phyloP scores from a whole-genome alignment of 805 yeast species.

The Candida xiaguanensis region DNA sequence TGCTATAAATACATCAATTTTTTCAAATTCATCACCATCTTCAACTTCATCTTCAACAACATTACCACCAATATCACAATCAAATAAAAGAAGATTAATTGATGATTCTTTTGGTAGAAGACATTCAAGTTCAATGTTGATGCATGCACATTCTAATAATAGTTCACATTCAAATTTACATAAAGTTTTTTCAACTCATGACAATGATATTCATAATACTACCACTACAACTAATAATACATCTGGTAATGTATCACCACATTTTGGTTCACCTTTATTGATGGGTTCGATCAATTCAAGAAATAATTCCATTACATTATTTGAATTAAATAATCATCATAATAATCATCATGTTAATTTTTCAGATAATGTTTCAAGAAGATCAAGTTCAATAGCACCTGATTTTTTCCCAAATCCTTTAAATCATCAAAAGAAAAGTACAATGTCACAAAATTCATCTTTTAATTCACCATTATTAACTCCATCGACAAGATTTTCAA shows the following conservation, averaged over 20 bases:
- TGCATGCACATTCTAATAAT: constrained; percentile 8
- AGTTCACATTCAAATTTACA: constrained; percentile 20
- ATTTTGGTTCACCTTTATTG: constrained; percentile 28
- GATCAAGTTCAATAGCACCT: constrained; percentile 42
- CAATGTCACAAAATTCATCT: constrained; percentile 24
- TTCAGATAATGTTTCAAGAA: constrained; percentile 22
- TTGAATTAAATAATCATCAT: constrained; percentile 16
- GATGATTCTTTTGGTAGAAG: constrained; percentile 23
- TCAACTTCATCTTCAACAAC: constrained; percentile 9
- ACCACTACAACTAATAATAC: constrained; percentile 6
- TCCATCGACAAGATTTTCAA: constrained; percentile 21
- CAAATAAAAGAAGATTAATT: constrained; percentile 23
- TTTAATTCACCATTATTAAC: constrained; percentile 26
- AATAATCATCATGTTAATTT: constrained; percentile 15
- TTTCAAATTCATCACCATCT: constrained; percentile 3
- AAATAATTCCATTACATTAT: constrained; percentile 38
- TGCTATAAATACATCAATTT: constrained; percentile 4
- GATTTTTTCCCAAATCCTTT: constrained; percentile 42
- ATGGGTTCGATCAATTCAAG: constrained; percentile 29
- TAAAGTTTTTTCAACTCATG: constrained; percentile 1
- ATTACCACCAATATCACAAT: constrained; percentile 19
- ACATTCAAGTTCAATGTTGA: constrained; percentile 20
- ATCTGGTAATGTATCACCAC: constrained; percentile 20
- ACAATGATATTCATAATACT: not conserved
- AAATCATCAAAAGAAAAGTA: constrained; percentile 20